These are phyloP conservation scores for Guyanaporus albipodus DNA, from an alignment of 768 basidiomycete species.

Conservation along the genomic window DNA sequence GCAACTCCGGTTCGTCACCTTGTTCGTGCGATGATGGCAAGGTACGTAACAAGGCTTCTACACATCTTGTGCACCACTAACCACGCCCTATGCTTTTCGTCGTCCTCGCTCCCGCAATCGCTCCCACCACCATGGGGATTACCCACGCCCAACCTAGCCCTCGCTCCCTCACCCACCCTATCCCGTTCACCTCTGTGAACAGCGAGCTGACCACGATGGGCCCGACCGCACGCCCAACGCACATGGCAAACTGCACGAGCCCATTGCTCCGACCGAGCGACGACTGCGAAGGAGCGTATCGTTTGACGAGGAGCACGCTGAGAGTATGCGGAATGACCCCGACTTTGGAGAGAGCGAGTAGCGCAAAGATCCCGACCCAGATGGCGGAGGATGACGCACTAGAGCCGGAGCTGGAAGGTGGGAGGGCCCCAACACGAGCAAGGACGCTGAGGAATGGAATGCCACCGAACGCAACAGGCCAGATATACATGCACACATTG, in stretches of 20 bases:
- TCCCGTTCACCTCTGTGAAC: conserved; percentile 16
- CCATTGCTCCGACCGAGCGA: conserved; percentile 39
- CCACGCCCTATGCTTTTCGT: no score
- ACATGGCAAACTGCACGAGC: conserved; percentile 57
- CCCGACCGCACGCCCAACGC: conserved; percentile 46
- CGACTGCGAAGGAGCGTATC: not conserved
- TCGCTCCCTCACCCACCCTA: conserved; percentile 5
- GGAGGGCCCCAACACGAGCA: conserved; percentile 35
- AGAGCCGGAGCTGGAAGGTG: not conserved
- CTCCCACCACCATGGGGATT: conserved; percentile 8
- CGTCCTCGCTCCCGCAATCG: conserved; percentile 8
- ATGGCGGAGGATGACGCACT: conserved; percentile 35
- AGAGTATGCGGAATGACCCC: conserved; percentile 34
- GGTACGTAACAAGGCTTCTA: no score
- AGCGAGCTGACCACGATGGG: conserved; percentile 48
- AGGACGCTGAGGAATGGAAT: conserved; percentile 51
- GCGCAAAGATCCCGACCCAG: conserved; percentile 45
- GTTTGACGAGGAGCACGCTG: conserved; percentile 58
- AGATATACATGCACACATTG: conserved; percentile 47
- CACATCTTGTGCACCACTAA: no score
- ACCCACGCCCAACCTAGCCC: conserved; percentile 14
- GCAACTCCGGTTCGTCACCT: no score
- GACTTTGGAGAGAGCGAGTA: conserved; percentile 37
- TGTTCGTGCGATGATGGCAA: no score
- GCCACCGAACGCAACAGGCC: conserved; percentile 47